A percentile compares a stretch with the other conserved stretches of the same genome.
Conservation (phyloP, 2,329 filamentous ascomycete genomes). For the Thelonectria discophora region DNA sequence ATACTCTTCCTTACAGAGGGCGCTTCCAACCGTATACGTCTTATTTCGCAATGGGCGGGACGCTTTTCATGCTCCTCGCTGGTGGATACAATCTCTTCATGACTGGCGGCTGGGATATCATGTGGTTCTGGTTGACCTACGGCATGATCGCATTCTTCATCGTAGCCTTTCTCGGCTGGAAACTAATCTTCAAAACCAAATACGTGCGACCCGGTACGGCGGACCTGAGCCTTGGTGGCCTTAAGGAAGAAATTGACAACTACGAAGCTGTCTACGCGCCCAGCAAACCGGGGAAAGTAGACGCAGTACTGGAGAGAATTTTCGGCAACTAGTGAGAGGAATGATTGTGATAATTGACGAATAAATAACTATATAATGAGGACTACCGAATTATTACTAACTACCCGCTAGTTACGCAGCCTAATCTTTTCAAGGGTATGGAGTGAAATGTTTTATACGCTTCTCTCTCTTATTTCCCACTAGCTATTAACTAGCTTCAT, state of each 20-base stretch:
- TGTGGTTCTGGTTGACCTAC: conserved; percentile 30
- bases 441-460: too few relatives aligned
- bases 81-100: conserved; percentile 26
- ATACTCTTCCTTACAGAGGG: conserved; percentile 26
- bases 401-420: too few relatives aligned
- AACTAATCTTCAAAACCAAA: conserved; percentile 21
- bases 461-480: too few relatives aligned
- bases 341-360: too few relatives aligned
- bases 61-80: conserved; percentile 25
- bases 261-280: conserved; percentile 25
- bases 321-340: neutral
- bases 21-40: conserved; percentile 28
- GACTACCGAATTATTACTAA: too few relatives aligned
- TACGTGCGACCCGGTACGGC: conserved; percentile 27
- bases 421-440: too few relatives aligned
- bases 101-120: conserved; percentile 22
- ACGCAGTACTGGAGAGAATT: neutral
- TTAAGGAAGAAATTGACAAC: conserved; percentile 30
- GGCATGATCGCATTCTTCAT: conserved; percentile 27
- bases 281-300: conserved; percentile 4
- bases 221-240: conserved; percentile 25
- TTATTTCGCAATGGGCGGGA: conserved; percentile 26
- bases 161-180: conserved; percentile 22
- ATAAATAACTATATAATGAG: too few relatives aligned
- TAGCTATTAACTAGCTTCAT: too few relatives aligned